Evolutionary conservation across 2,329 filamentous ascomycete genomes (phyloP).

Genomic region (Nigrospora sphaerica): DNA sequence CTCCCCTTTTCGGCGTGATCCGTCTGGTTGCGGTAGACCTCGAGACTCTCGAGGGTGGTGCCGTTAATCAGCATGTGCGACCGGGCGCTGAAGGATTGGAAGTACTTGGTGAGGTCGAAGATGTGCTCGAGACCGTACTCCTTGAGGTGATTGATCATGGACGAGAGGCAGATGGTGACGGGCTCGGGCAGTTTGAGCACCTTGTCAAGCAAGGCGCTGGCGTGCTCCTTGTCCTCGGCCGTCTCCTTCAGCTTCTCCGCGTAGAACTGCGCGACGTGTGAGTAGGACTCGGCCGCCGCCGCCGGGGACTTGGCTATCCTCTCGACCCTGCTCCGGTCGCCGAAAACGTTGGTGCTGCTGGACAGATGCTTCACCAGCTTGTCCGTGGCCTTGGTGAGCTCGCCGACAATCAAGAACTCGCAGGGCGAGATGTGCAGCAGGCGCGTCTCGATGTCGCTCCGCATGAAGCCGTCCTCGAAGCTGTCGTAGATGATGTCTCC

Average conservation of each 20-base stretch:
- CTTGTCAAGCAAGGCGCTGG: constrained; percentile 69
- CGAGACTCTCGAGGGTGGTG: constrained; percentile 86
- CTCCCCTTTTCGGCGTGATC: constrained; percentile 81
- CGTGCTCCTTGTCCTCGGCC: constrained; percentile 44
- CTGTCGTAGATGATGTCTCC: constrained; percentile 94
- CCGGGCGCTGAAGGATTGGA: constrained; percentile 87
- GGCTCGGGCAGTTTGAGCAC: constrained; percentile 78
- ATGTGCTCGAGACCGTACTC: constrained; percentile 94
- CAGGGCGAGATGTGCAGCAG: constrained; percentile 91
- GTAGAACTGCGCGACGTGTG: constrained; percentile 89
- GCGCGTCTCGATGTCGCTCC: constrained; percentile 91
- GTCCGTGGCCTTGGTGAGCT: constrained; percentile 83
- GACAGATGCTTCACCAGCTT: constrained; percentile 88
- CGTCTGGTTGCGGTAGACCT: constrained; percentile 93
- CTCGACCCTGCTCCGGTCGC: constrained; percentile 83
- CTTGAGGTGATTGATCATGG: constrained; percentile 89
- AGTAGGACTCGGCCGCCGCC: constrained; percentile 76
- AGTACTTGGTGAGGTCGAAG: constrained; percentile 94
- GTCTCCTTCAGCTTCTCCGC: constrained; percentile 70
- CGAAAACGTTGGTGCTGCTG: constrained; percentile 85
- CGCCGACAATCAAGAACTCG: constrained; percentile 88
- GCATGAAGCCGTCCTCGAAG: constrained; percentile 97
- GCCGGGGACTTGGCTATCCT: constrained; percentile 69
- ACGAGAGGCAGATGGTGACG: constrained; percentile 85
- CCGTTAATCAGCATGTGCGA: constrained; percentile 96